Conservation (phyloP, 805 yeast species). For the Starmerella apicola region DNA sequence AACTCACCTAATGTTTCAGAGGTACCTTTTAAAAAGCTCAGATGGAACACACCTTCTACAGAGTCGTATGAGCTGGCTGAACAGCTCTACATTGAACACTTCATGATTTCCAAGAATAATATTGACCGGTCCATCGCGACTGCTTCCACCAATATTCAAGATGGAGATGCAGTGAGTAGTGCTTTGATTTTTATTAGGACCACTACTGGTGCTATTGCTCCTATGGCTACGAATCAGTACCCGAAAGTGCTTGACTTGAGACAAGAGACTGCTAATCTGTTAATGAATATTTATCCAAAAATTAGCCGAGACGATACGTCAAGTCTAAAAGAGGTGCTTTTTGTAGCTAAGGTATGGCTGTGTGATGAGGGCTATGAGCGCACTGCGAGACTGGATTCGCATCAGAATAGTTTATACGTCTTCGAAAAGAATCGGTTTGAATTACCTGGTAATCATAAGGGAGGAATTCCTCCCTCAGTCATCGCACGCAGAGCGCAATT, state of each 20-base stretch:
- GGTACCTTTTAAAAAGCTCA: slow-evolving; percentile 32
- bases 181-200: slow-evolving; percentile 47
- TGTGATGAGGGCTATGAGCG: slow-evolving; percentile 69
- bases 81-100: slow-evolving; percentile 40
- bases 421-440: slow-evolving; percentile 48
- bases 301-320: slow-evolving; percentile 52
- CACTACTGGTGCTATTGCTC: slow-evolving; percentile 55
- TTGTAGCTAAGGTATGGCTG: slow-evolving; percentile 62
- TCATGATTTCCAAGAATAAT: slow-evolving; percentile 22
- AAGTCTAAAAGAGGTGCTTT: slow-evolving; percentile 47
- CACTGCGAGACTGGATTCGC: slow-evolving; percentile 44
- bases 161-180: slow-evolving; percentile 42
- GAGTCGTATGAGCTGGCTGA: slow-evolving; percentile 50
- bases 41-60: slow-evolving; percentile 63
- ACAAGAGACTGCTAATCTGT: background rate
- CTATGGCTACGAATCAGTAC: background rate
- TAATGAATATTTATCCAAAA: slow-evolving; percentile 36
- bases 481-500: slow-evolving; percentile 63
- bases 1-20: slow-evolving; percentile 11
- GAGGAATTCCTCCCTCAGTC: slow-evolving; percentile 65
- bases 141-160: background rate
- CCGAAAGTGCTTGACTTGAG: slow-evolving; percentile 1
- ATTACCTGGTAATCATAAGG: slow-evolving; percentile 43
- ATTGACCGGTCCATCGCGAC: background rate
- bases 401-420: slow-evolving; percentile 40